Evolutionary conservation across 345 rosid genomes (phyloP), one percentile per base, ranked within the genome.

Genomic region (Euphorbia pulcherrima): DNA sequence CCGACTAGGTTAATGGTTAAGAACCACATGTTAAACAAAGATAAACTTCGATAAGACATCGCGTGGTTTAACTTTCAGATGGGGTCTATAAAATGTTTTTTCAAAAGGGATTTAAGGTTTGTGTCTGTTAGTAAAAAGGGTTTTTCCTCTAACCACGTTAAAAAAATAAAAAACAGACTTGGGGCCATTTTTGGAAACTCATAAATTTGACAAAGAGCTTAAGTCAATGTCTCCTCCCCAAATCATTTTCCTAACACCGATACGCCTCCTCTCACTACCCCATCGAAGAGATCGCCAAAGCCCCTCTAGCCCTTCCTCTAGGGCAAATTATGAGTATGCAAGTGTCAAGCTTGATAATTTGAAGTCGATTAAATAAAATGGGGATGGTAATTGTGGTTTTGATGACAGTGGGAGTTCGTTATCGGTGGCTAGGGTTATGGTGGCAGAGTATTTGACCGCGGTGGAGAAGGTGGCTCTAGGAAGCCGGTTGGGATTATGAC

Each of bases 401-500:
- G 83, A 76, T 17, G 92, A 70, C n/a, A 75, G 76, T n/a, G 87
- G 86, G 64, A 87, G 79, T 64, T 88, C 96, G 16, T 73, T 88
- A 79, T 75, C 83, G 5, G 75, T 83, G 12, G 96, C 88, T 57
- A 77, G 97, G 79, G 90, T 92, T 2, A 83, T 86, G 90, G 99
- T 95, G n/a, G 97, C 99, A 0, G 90, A 79, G 27, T 86, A 92
- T 70, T 79, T 95, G 3, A 83, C 96, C 3, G 55, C 83, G 0
- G 81, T 85, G 8, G 97, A 91, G 83, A 91, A 80, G 78, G 87
- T 86, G 1, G 97, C 93, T 26, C 48, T 94, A 95, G 35, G 97
- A 86, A 70, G 59, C 89, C 29, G 97, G 97, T 0, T 97, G 99
- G 1, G 97, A 92, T 72, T 74, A 87, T 1, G 97, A 96, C 0